Conservation (phyloP, 495 filamentous ascomycete genomes). For the Lophiostoma macrostomum region DNA sequence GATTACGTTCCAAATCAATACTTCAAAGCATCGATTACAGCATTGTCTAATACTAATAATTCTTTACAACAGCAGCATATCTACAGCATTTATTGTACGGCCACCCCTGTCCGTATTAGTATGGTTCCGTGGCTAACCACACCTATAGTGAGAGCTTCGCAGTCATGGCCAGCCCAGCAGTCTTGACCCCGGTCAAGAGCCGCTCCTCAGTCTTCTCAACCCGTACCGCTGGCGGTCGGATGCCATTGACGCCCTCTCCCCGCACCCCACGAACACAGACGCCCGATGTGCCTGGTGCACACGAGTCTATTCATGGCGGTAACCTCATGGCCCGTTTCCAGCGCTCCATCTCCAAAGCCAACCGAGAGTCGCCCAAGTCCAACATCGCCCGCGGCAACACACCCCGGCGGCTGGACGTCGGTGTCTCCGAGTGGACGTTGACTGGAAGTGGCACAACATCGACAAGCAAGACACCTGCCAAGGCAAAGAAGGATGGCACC, state of each 20-base stretch:
- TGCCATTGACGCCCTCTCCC: constrained; percentile 78
- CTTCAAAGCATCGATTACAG: constrained; percentile 32
- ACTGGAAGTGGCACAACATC: constrained; percentile 69
- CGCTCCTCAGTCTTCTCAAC: constrained; percentile 89
- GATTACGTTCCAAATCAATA: constrained; percentile 45
- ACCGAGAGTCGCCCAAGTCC: constrained; percentile 81
- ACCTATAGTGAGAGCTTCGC: constrained; percentile 13
- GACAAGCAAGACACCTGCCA: constrained; percentile 70
- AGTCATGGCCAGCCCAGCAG: constrained; percentile 79
- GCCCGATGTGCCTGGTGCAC: constrained; percentile 49
- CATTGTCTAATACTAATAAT: constrained; percentile 35
- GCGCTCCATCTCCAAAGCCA: constrained; percentile 58
- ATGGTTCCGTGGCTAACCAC: constrained; percentile 6
- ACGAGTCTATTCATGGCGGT: constrained; percentile 65
- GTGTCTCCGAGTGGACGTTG: constrained; percentile 87
- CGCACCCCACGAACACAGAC: constrained; percentile 63
- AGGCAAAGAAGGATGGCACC: constrained; percentile 59
- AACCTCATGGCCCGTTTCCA: constrained; percentile 68
- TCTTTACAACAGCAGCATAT: constrained; percentile 18
- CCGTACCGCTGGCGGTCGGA: constrained; percentile 88
- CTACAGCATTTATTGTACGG: constrained; percentile 31
- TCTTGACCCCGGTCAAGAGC: constrained; percentile 91
- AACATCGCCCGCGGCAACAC: constrained; percentile 80
- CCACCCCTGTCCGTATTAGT: not conserved
- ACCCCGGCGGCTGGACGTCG: constrained; percentile 80